Conservation (phyloP, 345 rosid species). For the Mallotus nudiflorus region DNA sequence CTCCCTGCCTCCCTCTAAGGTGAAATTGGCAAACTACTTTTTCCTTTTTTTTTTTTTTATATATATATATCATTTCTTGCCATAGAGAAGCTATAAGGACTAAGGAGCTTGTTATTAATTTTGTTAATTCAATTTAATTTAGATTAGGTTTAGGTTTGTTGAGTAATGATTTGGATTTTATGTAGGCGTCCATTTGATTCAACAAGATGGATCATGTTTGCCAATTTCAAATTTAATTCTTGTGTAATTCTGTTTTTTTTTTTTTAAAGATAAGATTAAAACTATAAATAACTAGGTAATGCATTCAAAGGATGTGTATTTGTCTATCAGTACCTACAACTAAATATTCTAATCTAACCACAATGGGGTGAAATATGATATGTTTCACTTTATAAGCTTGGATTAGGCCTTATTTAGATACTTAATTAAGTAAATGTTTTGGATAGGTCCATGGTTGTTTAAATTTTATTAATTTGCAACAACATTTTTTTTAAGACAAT, state of each 20-base stretch:
- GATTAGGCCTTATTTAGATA: background rate
- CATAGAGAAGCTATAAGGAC: slow-evolving; percentile 76
- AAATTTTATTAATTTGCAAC: background rate
- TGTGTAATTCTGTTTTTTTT: slow-evolving; percentile 27
- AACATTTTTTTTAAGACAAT: background rate
- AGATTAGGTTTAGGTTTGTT: background rate
- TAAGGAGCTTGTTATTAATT: background rate
- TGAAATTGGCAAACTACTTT: no score
- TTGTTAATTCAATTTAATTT: no score
- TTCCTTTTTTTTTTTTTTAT: no score
- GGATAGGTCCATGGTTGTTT: background rate
- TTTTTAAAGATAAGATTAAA: no score
- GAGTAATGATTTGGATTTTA: background rate
- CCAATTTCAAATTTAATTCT: slow-evolving; percentile 55
- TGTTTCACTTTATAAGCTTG: no score
- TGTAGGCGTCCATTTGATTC: slow-evolving; percentile 95
- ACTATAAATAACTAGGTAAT: no score
- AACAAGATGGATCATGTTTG: slow-evolving; percentile 85
- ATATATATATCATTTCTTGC: slow-evolving; percentile 83
- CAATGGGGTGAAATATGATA: no score
- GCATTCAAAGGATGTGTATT: no score
- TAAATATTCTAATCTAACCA: no score
- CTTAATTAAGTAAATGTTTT: background rate
- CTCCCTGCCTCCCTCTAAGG: no score
- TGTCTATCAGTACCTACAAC: no score